Base-by-base conservation (phyloP, 1,139 yeast genomes). In the Sporopachydermia cereana region DNA sequence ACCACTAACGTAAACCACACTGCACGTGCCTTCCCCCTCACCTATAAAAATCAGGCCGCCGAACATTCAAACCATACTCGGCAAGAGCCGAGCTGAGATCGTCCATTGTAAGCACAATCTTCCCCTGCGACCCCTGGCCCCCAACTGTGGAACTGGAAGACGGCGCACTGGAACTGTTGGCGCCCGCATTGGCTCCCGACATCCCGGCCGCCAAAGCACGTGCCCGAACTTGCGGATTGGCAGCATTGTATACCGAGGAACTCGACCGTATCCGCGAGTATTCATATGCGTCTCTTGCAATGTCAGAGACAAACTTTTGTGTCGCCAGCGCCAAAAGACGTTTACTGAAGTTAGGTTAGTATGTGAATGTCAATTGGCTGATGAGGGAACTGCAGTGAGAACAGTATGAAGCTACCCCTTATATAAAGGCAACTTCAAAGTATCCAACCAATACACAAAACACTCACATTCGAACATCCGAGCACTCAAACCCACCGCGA, bases 231-330 rank as follows among this genome's bases (percentile, higher is more conserved):
- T 85, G 95, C 2, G 95, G 95, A 57, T 86, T 86, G 41, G 85
- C 72, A 1, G 94, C 79, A 54, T 82, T 80, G 55, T 85, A 82
- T 20, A 85, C 94, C 0, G 95, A 80, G 3, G 86, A 76, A 7
- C 88, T 73, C 22, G 89, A 84, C 49, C 97, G 72, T 54, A 93
- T 91, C 50, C 97, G 70, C 9, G 95, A 83, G 60, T 86, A 89
- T 59, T 93, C 98, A 60, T 86, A 91, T 0, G 98, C 97, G 61
- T 93, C 97, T 20, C 89, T 88, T 1, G 98, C 96, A 36, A 93
- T 81, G 59, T 91, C 98, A 49, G 91, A 79, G 29, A 93, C 75
- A 60, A 93, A 93, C 59, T 93, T 91, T 57, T 93, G 98, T 1
- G 98, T 89, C 1, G 98, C 97, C 47, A 93, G 68, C 0, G 97